phyloP scores from a whole-genome alignment of 208 protist genomes.

The Wallacemonas sp. region DNA sequence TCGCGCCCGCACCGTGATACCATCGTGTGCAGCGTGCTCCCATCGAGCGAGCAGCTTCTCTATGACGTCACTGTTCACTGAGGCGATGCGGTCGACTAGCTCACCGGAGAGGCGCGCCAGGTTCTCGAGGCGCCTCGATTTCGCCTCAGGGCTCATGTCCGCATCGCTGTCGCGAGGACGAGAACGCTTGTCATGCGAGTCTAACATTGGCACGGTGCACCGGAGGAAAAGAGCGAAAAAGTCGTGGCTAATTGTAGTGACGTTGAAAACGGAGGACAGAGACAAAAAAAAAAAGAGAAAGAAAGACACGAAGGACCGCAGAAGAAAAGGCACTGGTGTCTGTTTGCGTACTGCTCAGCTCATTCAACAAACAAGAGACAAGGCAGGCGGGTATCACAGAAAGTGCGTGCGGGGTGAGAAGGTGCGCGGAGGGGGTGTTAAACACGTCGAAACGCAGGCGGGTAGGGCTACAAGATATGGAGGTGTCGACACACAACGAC shows the following conservation, averaged over 20 bases:
- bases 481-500: too few relatives aligned
- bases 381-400: too few relatives aligned
- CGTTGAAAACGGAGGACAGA: background rate
- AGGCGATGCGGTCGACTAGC: constrained; percentile 19
- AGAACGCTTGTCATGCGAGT: background rate
- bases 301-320: background rate
- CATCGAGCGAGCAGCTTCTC: constrained; percentile 18
- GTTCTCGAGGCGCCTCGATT: constrained; percentile 12
- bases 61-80: constrained; percentile 33
- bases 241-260: too few relatives aligned
- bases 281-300: constrained; percentile 15
- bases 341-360: too few relatives aligned
- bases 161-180: constrained; percentile 17
- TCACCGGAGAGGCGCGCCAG: constrained; percentile 21
- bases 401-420: too few relatives aligned
- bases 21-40: constrained; percentile 21
- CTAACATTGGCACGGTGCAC: background rate
- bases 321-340: background rate
- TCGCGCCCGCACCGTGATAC: background rate
- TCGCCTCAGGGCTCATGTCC: constrained; percentile 2
- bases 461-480: too few relatives aligned
- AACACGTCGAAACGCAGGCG: too few relatives aligned
- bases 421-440: too few relatives aligned
- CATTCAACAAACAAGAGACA: too few relatives aligned
- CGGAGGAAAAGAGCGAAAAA: too few relatives aligned